Conservation (phyloP, 2,329 filamentous ascomycete species). For the Cladophialophora bantiana region DNA sequence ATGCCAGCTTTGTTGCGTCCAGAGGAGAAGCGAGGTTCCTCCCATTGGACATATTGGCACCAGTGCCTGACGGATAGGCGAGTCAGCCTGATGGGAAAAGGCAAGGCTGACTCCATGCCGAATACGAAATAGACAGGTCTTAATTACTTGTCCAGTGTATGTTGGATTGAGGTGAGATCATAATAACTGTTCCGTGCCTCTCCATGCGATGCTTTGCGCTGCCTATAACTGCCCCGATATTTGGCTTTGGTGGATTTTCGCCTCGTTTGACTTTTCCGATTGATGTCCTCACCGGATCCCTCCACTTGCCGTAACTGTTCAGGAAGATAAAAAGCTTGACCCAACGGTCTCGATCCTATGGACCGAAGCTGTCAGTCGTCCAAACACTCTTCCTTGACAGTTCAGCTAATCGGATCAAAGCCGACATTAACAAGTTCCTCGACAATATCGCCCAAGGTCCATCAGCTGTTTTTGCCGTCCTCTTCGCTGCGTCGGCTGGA, state of each 20-base stretch:
- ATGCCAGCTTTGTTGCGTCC: neutral
- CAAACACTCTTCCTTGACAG: neutral
- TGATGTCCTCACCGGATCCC: neutral
- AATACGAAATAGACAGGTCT: slow-evolving; percentile 7
- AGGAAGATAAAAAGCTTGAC: neutral
- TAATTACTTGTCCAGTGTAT: neutral
- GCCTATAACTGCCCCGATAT: neutral
- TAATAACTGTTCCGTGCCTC: neutral
- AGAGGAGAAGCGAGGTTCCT: neutral
- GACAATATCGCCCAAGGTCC: slow-evolving; percentile 22
- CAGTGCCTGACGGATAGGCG: neutral
- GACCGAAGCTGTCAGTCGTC: neutral
- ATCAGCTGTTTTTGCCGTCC: slow-evolving; percentile 30
- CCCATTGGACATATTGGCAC: neutral
- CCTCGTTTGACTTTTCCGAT: neutral
- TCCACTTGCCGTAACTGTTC: neutral
- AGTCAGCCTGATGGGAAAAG: slow-evolving; percentile 3
- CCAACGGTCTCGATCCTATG: neutral
- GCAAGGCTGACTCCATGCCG: slow-evolving; percentile 12
- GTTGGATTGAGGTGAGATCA: neutral
- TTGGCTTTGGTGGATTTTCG: neutral
- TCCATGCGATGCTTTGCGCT: neutral
- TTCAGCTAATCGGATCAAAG: slow-evolving; percentile 5
- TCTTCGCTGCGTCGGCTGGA: slow-evolving; percentile 28
- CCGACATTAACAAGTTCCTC: slow-evolving; percentile 32